Percentiles rank a stretch among this genome's conserved stretches.
phyloP scores from a whole-genome alignment of 2,329 filamentous ascomycete species.

The Cryphonectria japonica region DNA sequence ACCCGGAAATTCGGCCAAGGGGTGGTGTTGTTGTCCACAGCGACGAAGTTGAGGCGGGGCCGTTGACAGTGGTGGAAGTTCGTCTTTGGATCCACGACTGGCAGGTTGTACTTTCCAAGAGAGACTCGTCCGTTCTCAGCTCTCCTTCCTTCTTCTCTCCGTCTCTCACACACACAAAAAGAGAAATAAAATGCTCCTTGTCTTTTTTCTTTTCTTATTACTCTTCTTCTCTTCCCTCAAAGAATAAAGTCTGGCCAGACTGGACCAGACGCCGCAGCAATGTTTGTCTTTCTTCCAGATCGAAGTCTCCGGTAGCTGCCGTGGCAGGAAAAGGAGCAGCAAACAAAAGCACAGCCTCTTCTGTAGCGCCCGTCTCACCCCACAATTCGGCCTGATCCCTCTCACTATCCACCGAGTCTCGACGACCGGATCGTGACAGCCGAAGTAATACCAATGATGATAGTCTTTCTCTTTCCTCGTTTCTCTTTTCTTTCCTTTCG shows the following conservation, averaged over 20 bases:
- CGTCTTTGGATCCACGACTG: not conserved
- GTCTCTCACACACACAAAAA: too few relatives aligned
- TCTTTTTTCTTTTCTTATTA: not conserved
- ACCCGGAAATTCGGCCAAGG: not conserved
- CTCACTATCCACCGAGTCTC: not conserved
- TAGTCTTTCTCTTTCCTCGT: not conserved
- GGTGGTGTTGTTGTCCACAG: not conserved
- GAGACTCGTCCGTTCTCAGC: not conserved
- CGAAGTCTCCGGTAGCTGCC: not conserved
- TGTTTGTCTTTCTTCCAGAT: not conserved
- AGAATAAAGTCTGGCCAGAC: not conserved
- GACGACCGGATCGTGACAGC: constrained; percentile 6
- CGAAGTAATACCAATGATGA: not conserved
- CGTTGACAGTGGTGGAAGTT: not conserved
- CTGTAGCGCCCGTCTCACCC: not conserved
- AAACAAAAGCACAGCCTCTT: constrained; percentile 14
- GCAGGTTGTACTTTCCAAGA: not conserved
- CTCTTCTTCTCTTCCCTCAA: not conserved
- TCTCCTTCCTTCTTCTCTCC: not conserved
- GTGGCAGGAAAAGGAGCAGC: not conserved
- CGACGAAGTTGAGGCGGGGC: too few relatives aligned
- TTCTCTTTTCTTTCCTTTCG: not conserved
- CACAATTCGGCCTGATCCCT: not conserved
- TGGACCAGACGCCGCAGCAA: not conserved
- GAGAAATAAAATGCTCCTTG: not conserved